Conservation (phyloP, 1,284 basidiomycete genomes). For the Leccinum subspadiceum region DNA sequence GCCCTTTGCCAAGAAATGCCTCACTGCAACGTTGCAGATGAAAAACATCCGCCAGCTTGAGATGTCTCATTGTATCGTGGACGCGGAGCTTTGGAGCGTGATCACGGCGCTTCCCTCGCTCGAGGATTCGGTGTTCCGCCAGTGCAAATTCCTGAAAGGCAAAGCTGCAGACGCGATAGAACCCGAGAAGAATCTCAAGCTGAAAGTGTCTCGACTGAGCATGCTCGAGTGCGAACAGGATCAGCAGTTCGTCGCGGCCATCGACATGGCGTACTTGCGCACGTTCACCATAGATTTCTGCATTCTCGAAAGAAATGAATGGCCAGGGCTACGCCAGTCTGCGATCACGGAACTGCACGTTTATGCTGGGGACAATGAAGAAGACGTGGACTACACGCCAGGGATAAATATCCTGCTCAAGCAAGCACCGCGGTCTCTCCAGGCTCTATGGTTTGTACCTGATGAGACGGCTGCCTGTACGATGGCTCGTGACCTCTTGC, state of each 20-base stretch:
- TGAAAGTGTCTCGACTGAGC: not conserved
- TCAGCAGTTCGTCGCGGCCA: not conserved
- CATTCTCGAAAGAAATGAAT: not conserved
- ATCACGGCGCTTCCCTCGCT: not conserved
- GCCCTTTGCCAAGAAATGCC: too few species aligned
- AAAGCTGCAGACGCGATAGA: not conserved
- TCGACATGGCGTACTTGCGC: not conserved
- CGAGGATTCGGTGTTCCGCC: not conserved
- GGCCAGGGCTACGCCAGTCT: not conserved
- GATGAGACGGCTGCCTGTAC: not conserved
- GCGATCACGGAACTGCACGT: not conserved
- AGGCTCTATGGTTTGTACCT: not conserved
- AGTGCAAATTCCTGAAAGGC: not conserved
- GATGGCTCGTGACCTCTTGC: not conserved
- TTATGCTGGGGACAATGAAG: not conserved
- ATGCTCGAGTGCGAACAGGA: not conserved
- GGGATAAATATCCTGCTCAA: not conserved
- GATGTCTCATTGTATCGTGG: accelerated
- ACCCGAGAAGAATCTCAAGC: not conserved
- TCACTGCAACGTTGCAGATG: too few species aligned
- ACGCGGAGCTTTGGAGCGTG: not conserved
- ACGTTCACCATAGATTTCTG: not conserved
- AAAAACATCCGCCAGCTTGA: too few species aligned
- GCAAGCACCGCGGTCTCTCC: not conserved
- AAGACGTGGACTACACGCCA: not conserved